These are phyloP conservation scores for Dissophora ornata DNA, from an alignment of 192 early-diverging fungal species.

Conservation along the genomic window DNA sequence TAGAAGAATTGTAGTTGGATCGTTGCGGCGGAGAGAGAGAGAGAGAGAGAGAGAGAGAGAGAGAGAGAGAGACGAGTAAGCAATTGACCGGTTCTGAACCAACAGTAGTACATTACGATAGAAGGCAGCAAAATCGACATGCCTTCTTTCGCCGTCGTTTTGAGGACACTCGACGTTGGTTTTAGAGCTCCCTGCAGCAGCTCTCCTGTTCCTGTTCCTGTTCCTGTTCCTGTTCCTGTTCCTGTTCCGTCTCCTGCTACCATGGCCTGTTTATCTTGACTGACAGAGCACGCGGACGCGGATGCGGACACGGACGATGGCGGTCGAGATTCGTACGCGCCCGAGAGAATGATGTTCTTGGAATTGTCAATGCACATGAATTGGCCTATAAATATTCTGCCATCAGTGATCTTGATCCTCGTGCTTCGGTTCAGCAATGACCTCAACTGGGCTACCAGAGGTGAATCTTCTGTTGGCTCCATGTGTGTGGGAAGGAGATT, in stretches of 20 bases:
- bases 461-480: constrained; percentile 41
- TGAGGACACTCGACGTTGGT: constrained; percentile 1
- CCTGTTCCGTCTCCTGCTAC: not conserved
- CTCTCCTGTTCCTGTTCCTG: not conserved
- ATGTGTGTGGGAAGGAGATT: not conserved
- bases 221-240: not conserved
- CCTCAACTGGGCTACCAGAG: constrained; percentile 58
- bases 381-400: constrained; percentile 72
- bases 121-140: too few relatives aligned
- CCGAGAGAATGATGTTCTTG: constrained; percentile 76
- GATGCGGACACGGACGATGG: not conserved
- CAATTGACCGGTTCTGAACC: too few relatives aligned
- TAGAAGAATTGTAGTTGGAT: too few relatives aligned
- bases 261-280: not conserved
- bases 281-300: not conserved
- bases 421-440: constrained; percentile 64
- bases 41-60: too few relatives aligned
- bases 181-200: not conserved
- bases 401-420: constrained; percentile 72
- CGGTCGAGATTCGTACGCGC: constrained; percentile 72
- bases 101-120: too few relatives aligned
- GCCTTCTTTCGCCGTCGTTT: constrained; percentile 1
- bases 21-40: too few relatives aligned
- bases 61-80: too few relatives aligned
- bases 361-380: constrained; percentile 82